Percentiles rank a stretch among this genome's conserved stretches.
phyloP scores from a whole-genome alignment of 495 filamentous ascomycete species.

The Hyaloscypha finlandica region DNA sequence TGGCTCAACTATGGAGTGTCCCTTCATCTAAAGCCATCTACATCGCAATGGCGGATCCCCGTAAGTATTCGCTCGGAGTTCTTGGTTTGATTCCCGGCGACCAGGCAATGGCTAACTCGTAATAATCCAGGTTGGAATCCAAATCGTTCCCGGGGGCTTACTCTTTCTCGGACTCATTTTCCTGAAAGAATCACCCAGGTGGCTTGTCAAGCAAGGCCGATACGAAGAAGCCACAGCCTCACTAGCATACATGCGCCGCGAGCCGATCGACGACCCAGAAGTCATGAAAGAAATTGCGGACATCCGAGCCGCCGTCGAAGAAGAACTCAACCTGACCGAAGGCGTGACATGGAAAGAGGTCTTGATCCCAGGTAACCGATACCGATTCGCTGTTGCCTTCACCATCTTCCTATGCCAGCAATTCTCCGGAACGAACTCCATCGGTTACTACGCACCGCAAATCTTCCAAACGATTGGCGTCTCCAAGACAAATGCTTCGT shows the following conservation, averaged over 20 bases:
- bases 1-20: conserved; percentile 53
- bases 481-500: conserved; percentile 41
- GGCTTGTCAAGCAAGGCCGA: conserved; percentile 25
- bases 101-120: neutral
- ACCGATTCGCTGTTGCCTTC: conserved; percentile 46
- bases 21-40: conserved; percentile 12
- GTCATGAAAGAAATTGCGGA: conserved; percentile 28
- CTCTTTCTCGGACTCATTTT: conserved; percentile 26
- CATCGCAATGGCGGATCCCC: conserved; percentile 54
- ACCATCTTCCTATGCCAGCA: conserved; percentile 55
- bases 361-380: conserved; percentile 28
- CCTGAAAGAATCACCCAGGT: conserved; percentile 30
- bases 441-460: conserved; percentile 53
- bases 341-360: conserved; percentile 29
- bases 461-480: conserved; percentile 52
- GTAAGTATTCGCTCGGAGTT: neutral
- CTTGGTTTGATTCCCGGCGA: too few species aligned
- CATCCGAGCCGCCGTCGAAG: conserved; percentile 30
- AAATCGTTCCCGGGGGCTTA: conserved; percentile 24
- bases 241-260: conserved; percentile 22
- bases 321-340: conserved; percentile 28
- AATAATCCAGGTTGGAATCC: conserved; percentile 13
- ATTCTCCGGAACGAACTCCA: conserved; percentile 52
- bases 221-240: conserved; percentile 22
- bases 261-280: conserved; percentile 10